These are phyloP conservation scores for Tolypocladium nubicola DNA, from an alignment of 2,329 filamentous ascomycete species.

Conservation along the genomic window DNA sequence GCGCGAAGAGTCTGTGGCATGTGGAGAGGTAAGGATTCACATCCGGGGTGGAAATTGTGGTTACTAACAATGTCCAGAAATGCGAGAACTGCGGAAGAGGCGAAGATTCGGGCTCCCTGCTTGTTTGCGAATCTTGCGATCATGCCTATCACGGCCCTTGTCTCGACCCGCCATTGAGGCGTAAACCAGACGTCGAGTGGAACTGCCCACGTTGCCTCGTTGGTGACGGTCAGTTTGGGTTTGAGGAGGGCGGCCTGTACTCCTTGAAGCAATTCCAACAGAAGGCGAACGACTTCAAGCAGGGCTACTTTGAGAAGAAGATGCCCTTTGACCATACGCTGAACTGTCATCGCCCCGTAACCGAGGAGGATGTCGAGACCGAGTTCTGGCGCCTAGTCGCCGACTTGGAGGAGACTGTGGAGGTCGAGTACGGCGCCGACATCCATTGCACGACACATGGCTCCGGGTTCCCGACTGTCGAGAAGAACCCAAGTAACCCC, in stretches of 20 bases:
- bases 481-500: slow-evolving; percentile 76
- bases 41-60: slow-evolving; percentile 11
- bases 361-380: slow-evolving; percentile 88
- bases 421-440: slow-evolving; percentile 96
- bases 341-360: slow-evolving; percentile 70
- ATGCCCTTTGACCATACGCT: slow-evolving; percentile 79
- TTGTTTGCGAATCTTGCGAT: slow-evolving; percentile 88
- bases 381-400: slow-evolving; percentile 97
- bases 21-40: slow-evolving; percentile 27
- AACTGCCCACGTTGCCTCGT: slow-evolving; percentile 93
- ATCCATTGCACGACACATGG: slow-evolving; percentile 98
- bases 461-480: slow-evolving; percentile 90
- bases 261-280: slow-evolving; percentile 94
- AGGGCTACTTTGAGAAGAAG: slow-evolving; percentile 83
- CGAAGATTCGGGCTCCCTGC: slow-evolving; percentile 58
- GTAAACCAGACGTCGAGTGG: slow-evolving; percentile 79
- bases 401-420: slow-evolving; percentile 87
- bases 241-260: slow-evolving; percentile 93
- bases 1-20: slow-evolving; percentile 37
- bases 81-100: slow-evolving; percentile 81
- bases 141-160: slow-evolving; percentile 78
- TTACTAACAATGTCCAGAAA: slow-evolving; percentile 31
- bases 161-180: slow-evolving; percentile 73
- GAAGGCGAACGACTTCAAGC: slow-evolving; percentile 90
- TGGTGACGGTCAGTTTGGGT: slow-evolving; percentile 92